These are phyloP conservation scores for Glutinoglossum americanum DNA, from an alignment of 495 filamentous ascomycete species.

Conservation along the genomic window DNA sequence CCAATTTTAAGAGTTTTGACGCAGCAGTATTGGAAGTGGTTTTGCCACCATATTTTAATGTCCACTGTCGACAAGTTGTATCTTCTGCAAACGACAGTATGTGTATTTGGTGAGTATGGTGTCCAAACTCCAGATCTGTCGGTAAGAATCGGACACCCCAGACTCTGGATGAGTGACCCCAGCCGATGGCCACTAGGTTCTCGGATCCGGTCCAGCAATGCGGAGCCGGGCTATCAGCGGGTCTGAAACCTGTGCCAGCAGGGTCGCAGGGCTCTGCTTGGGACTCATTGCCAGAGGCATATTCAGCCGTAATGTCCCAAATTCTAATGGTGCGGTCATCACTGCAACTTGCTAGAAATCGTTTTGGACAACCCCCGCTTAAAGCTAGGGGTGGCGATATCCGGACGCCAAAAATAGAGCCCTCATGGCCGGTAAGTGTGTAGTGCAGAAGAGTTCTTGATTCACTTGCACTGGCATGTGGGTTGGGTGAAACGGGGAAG, in stretches of 20 bases:
- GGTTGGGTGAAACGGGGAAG: conserved; percentile 3
- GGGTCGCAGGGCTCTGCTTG: not conserved
- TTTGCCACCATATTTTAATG: not conserved
- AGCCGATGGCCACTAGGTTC: not conserved
- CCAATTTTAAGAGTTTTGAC: not conserved
- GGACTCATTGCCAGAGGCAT: not conserved
- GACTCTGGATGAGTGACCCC: conserved; percentile 70
- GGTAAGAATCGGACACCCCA: conserved; percentile 58
- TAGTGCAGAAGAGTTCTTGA: conserved; percentile 29
- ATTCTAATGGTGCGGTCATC: conserved; percentile 82
- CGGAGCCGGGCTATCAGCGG: not conserved
- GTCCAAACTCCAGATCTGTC: conserved; percentile 6
- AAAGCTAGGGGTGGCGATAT: conserved; percentile 38
- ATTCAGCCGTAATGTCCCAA: conserved; percentile 48
- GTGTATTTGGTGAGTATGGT: conserved; percentile 16
- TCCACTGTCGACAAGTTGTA: conserved; percentile 48
- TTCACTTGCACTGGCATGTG: not conserved
- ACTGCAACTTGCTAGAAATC: conserved; percentile 74
- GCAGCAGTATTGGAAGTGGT: not conserved
- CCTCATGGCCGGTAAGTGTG: conserved; percentile 74
- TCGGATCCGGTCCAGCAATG: conserved; percentile 3
- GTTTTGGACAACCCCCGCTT: conserved; percentile 17
- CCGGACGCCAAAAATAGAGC: conserved; percentile 73
- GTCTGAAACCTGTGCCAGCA: not conserved
- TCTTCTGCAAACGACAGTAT: conserved; percentile 69